Evolutionary conservation across 208 protist genomes (phyloP).

Genomic region (Kentomonas sorsogonicus): DNA sequence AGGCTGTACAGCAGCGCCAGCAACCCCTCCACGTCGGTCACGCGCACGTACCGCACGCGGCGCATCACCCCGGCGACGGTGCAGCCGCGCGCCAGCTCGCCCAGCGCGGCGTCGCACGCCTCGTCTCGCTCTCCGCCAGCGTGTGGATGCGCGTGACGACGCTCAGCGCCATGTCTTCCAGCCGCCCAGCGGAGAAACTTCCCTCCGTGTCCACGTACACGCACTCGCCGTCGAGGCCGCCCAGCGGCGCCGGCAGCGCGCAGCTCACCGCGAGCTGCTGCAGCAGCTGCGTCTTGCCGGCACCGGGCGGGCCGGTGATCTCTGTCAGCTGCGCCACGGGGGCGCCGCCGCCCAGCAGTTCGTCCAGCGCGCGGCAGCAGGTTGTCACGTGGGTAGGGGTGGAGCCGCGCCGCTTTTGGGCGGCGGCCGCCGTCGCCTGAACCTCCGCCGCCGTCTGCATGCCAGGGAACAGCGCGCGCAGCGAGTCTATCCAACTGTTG

Average conservation of each 20-base stretch:
- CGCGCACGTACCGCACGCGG: slow-evolving; percentile 60
- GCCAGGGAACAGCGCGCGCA: no score
- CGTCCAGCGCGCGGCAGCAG: slow-evolving; percentile 67
- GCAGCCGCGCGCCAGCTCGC: background rate
- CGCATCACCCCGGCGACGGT: slow-evolving; percentile 25
- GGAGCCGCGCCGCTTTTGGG: no score
- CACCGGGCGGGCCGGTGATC: slow-evolving; percentile 81
- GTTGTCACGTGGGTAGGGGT: slow-evolving; percentile 63
- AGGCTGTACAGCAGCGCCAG: slow-evolving; percentile 57
- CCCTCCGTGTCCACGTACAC: slow-evolving; percentile 93
- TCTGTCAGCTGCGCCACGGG: slow-evolving; percentile 64
- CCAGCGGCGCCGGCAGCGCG: slow-evolving; percentile 55
- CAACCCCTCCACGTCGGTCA: slow-evolving; percentile 48
- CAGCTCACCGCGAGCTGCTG: slow-evolving; percentile 85
- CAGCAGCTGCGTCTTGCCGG: slow-evolving; percentile 89
- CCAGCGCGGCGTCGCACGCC: slow-evolving; percentile 3
- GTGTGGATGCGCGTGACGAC: slow-evolving; percentile 37
- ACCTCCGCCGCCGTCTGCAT: no score
- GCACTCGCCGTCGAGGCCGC: slow-evolving; percentile 57
- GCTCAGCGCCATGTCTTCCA: slow-evolving; percentile 61
- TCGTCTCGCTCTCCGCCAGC: slow-evolving; percentile 7
- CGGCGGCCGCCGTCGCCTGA: no score
- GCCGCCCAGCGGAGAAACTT: slow-evolving; percentile 71
- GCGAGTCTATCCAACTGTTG: no score
- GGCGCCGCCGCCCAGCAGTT: slow-evolving; percentile 68